These are phyloP conservation scores for Artemisia argyi DNA, from an alignment of 129 eudicot species.

Conservation along the genomic window DNA sequence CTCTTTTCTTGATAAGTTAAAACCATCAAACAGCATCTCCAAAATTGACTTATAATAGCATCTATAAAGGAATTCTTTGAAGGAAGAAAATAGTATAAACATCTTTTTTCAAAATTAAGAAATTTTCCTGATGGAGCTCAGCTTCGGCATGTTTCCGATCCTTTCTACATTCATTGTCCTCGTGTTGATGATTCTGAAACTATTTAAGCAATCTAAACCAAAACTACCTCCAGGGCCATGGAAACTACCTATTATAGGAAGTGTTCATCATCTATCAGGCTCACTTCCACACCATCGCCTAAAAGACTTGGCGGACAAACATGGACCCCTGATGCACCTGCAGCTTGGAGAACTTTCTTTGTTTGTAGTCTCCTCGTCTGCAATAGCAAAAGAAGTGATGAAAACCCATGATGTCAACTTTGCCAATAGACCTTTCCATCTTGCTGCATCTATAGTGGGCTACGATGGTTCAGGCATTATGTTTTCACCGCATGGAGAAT, in stretches of 20 bases:
- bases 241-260: slow-evolving; percentile 28
- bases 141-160: slow-evolving; percentile 13
- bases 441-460: slow-evolving; percentile 8
- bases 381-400: slow-evolving; percentile 17
- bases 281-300: slow-evolving; percentile 22
- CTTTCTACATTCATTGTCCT: slow-evolving; percentile 15
- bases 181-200: slow-evolving; percentile 11
- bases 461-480: slow-evolving; percentile 16
- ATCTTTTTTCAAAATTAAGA: background rate
- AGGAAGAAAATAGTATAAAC: too few species aligned
- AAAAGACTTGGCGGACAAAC: slow-evolving; percentile 23
- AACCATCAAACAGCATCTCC: slow-evolving; percentile 9
- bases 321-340: slow-evolving; percentile 33
- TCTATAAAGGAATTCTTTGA: background rate
- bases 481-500: slow-evolving; percentile 26
- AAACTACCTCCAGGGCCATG: slow-evolving; percentile 25
- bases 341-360: slow-evolving; percentile 26
- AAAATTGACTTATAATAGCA: slow-evolving; percentile 8
- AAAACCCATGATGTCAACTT: slow-evolving; percentile 26
- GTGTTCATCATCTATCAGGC: slow-evolving; percentile 22
- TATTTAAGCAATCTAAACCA: slow-evolving; percentile 11
- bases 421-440: slow-evolving; percentile 19
- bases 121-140: slow-evolving; percentile 13
- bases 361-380: slow-evolving; percentile 23
- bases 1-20: background rate